Conservation (phyloP, 495 filamentous ascomycete species). For the Cercophora samala region DNA sequence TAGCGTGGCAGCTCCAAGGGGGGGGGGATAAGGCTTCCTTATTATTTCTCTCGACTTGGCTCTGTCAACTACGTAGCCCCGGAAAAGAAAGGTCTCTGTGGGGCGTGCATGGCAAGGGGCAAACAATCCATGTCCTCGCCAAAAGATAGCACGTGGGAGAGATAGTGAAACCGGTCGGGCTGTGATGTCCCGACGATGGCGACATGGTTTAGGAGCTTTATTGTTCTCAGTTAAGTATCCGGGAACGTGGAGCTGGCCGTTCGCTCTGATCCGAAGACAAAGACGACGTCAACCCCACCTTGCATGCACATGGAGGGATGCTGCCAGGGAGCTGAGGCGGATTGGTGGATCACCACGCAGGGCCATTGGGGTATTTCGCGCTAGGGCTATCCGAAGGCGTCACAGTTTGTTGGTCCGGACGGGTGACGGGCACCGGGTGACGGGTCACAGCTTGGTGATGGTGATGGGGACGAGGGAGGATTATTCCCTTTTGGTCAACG, state of each 20-base stretch:
- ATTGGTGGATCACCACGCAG: neutral
- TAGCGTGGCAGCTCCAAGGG: neutral
- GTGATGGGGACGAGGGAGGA: neutral
- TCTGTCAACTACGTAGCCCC: neutral
- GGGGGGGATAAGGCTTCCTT: neutral
- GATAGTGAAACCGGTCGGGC: conserved; percentile 16
- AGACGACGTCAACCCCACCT: conserved; percentile 7
- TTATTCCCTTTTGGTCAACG: conserved; percentile 3
- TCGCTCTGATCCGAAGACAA: neutral
- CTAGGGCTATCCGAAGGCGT: conserved; percentile 6
- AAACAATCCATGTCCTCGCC: neutral
- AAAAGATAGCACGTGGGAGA: too few relatives aligned
- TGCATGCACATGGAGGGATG: conserved; percentile 1
- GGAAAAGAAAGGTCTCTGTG: neutral
- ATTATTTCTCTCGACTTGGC: neutral
- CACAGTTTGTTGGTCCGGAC: conserved; percentile 2
- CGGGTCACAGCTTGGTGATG: neutral
- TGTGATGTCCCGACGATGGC: conserved; percentile 25
- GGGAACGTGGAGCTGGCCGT: neutral
- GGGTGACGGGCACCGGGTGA: conserved; percentile 1
- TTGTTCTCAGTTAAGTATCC: neutral
- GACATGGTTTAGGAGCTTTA: conserved; percentile 2
- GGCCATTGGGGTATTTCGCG: neutral
- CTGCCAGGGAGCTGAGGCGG: neutral
- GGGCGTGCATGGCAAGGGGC: conserved; percentile 11